These are phyloP conservation scores for Kernera saxatilis DNA, from an alignment of 345 rosid species.

Conservation along the genomic window DNA sequence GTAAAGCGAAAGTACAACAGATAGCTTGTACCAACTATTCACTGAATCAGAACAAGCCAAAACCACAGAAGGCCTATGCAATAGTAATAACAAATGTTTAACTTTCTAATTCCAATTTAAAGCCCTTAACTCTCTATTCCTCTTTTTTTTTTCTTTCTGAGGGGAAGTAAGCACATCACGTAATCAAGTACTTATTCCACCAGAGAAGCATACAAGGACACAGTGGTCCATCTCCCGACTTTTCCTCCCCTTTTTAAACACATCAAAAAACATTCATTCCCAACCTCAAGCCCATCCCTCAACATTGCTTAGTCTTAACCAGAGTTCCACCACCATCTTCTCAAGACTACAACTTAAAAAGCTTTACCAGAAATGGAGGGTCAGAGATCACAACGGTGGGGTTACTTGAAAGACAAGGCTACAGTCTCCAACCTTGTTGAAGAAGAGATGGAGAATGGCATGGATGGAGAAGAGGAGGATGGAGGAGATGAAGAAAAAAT, in stretches of 20 bases:
- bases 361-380: constrained; percentile 34
- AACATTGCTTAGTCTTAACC: background rate
- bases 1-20: constrained; percentile 9
- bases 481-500: constrained; percentile 35
- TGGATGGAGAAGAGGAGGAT: constrained; percentile 51
- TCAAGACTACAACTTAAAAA: background rate
- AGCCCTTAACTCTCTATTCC: background rate
- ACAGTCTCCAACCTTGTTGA: constrained; percentile 32
- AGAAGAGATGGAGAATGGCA: constrained; percentile 33
- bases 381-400: constrained; percentile 29
- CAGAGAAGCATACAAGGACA: constrained; percentile 35
- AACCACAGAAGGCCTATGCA: constrained; percentile 12
- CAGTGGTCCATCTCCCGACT: constrained; percentile 31
- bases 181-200: constrained; percentile 33
- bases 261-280: constrained; percentile 17
- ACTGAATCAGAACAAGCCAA: constrained; percentile 22
- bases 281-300: constrained; percentile 20
- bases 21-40: constrained; percentile 17
- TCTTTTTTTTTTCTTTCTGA: background rate
- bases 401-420: constrained; percentile 32
- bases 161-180: constrained; percentile 21
- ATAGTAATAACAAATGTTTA: background rate
- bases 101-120: background rate
- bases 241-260: constrained; percentile 29
- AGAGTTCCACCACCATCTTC: constrained; percentile 1